Conservation (phyloP, 805 yeast genomes). For the Nakazawaea pomicola region DNA sequence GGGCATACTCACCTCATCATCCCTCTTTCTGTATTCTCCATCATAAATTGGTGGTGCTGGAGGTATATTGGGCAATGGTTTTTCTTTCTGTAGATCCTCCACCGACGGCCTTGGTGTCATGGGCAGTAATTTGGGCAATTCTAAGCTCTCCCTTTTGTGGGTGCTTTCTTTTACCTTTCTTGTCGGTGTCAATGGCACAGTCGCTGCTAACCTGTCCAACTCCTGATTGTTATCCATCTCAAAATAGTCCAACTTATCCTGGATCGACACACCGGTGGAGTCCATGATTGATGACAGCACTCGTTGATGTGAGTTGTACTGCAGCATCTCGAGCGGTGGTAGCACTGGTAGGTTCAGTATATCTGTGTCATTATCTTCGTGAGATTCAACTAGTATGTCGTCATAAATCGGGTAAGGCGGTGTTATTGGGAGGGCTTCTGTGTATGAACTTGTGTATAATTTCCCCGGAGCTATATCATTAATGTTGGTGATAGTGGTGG, state of each 20-base stretch:
- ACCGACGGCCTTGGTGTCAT: slow-evolving; percentile 3
- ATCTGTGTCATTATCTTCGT: not conserved
- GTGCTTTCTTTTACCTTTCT: not conserved
- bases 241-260: slow-evolving; percentile 1
- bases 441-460: no score
- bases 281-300: slow-evolving; percentile 12
- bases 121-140: slow-evolving; percentile 3
- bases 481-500: no score
- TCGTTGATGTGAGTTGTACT: slow-evolving; percentile 5
- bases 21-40: slow-evolving; percentile 8
- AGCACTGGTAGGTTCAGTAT: slow-evolving; percentile 2
- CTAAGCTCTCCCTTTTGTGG: no score
- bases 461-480: no score
- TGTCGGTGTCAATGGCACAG: slow-evolving; percentile 3
- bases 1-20: no score
- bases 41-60: slow-evolving; percentile 1
- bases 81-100: not conserved
- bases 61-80: slow-evolving; percentile 10
- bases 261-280: slow-evolving; percentile 12
- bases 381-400: not conserved
- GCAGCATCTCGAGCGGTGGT: slow-evolving; percentile 8
- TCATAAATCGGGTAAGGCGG: slow-evolving; percentile 5
- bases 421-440: no score
- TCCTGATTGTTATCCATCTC: not conserved
- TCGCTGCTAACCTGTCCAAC: not conserved